Evolutionary conservation across 495 filamentous ascomycete genomes (phyloP).

Genomic region (Aspergillus conjunctus): DNA sequence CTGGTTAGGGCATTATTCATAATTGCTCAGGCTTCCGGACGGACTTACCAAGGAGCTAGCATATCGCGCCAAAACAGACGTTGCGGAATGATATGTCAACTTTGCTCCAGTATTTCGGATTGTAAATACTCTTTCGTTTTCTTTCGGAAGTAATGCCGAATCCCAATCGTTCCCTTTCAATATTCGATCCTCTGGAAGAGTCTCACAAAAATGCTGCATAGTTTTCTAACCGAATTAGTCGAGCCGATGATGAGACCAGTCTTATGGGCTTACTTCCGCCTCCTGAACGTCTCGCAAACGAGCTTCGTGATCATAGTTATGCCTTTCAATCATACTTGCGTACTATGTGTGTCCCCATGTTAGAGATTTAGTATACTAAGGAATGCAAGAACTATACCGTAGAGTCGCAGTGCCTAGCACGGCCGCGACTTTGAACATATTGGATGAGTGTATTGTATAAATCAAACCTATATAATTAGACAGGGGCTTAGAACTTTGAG

Average conservation of each 20-base stretch:
- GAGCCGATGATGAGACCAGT: background rate
- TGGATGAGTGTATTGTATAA: constrained; percentile 91
- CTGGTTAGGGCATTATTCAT: background rate
- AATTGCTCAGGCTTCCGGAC: background rate
- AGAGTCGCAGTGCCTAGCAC: constrained; percentile 76
- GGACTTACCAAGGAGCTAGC: constrained; percentile 55
- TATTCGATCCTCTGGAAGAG: constrained; percentile 73
- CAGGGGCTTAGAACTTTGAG: background rate
- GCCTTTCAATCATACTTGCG: constrained; percentile 76
- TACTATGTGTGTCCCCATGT: constrained; percentile 47
- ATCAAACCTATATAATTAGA: constrained; percentile 63
- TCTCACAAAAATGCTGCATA: constrained; percentile 74
- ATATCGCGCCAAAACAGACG: constrained; percentile 67
- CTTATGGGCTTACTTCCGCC: constrained; percentile 45
- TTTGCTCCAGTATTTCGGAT: constrained; percentile 74
- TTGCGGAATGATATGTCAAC: constrained; percentile 74
- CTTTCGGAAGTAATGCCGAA: constrained; percentile 55
- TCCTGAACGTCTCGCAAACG: constrained; percentile 58
- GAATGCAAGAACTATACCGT: constrained; percentile 33
- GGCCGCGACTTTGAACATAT: constrained; percentile 93
- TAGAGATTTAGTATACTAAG: background rate
- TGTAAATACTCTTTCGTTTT: constrained; percentile 59
- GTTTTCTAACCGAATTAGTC: constrained; percentile 45
- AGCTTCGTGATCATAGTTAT: constrained; percentile 60
- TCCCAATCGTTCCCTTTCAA: constrained; percentile 63